These are phyloP conservation scores for Paramyrothecium roridum DNA, from an alignment of 2,329 filamentous ascomycete species.

Conservation along the genomic window DNA sequence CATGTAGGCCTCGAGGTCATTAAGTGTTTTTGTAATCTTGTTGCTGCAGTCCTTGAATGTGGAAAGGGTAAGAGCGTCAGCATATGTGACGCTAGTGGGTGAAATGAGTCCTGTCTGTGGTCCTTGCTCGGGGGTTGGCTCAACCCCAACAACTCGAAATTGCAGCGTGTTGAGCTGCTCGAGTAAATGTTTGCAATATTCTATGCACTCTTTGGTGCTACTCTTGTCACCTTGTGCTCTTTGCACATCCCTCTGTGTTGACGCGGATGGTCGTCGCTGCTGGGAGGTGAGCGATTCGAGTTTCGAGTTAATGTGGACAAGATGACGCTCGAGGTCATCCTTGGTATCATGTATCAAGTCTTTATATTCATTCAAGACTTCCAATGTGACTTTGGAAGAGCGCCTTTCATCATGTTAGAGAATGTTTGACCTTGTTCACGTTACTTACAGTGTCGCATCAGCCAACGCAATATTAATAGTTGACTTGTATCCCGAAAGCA, in stretches of 20 bases:
- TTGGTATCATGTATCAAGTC: slow-evolving; percentile 14
- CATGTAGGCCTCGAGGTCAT: neutral
- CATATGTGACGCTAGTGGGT: slow-evolving; percentile 1
- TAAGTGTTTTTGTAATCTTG: neutral
- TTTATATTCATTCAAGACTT: slow-evolving; percentile 14
- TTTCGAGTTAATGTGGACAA: slow-evolving; percentile 5
- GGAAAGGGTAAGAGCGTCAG: slow-evolving; percentile 1
- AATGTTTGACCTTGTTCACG: slow-evolving; percentile 3
- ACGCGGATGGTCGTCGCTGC: neutral
- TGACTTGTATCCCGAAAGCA: slow-evolving; percentile 37
- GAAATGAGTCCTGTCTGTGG: neutral
- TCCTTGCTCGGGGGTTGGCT: neutral
- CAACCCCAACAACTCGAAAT: neutral
- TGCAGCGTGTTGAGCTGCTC: neutral
- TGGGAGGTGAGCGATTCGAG: neutral
- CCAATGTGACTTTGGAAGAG: slow-evolving; percentile 8
- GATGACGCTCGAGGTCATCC: slow-evolving; percentile 10
- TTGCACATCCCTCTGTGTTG: neutral
- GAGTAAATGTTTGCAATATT: slow-evolving; percentile 3
- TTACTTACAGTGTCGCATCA: slow-evolving; percentile 14
- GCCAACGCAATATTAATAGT: slow-evolving; percentile 17
- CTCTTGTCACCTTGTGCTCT: slow-evolving; percentile 4
- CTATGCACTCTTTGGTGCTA: slow-evolving; percentile 9
- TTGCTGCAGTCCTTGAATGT: slow-evolving; percentile 3
- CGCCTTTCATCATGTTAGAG: slow-evolving; percentile 1